Conservation (phyloP, 352 stramenopile genomes). For the Aphanomyces invadans region DNA sequence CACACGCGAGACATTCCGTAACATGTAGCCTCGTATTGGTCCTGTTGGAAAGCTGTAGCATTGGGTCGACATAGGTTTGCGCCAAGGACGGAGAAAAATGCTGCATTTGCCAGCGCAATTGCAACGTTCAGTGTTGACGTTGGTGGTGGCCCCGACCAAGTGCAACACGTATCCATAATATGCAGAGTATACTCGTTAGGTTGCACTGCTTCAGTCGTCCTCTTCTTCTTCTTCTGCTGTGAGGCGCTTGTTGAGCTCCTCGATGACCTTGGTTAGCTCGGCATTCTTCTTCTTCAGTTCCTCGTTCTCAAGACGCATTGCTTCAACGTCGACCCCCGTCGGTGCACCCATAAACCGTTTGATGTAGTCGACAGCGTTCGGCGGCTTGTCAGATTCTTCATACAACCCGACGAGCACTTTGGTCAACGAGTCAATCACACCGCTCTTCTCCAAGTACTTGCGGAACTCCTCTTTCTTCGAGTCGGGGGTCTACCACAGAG, state of each 20-base stretch:
- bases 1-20: too few relatives aligned
- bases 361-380: conserved; percentile 97
- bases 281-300: conserved; percentile 90
- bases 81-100: too few relatives aligned
- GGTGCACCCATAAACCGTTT: conserved; percentile 93
- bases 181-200: background rate
- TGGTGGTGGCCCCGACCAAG: too few relatives aligned
- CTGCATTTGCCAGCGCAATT: too few relatives aligned
- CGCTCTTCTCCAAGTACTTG: conserved; percentile 97
- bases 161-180: too few relatives aligned
- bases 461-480: conserved; percentile 98
- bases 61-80: too few relatives aligned
- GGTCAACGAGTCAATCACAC: conserved; percentile 95
- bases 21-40: too few relatives aligned
- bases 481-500: conserved; percentile 90
- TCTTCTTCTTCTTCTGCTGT: conserved; percentile 44
- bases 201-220: conserved; percentile 29
- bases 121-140: too few relatives aligned
- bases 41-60: too few relatives aligned
- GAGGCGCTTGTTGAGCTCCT: conserved; percentile 86
- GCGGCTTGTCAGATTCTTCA: conserved; percentile 92
- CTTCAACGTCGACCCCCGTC: conserved; percentile 87
- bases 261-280: conserved; percentile 84
- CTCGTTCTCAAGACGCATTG: conserved; percentile 82
- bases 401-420: conserved; percentile 96